Percentiles rank a stretch among this genome's conserved stretches.
phyloP scores from a whole-genome alignment of 176 grass and related monocot genomes.

The Zea mays region DNA sequence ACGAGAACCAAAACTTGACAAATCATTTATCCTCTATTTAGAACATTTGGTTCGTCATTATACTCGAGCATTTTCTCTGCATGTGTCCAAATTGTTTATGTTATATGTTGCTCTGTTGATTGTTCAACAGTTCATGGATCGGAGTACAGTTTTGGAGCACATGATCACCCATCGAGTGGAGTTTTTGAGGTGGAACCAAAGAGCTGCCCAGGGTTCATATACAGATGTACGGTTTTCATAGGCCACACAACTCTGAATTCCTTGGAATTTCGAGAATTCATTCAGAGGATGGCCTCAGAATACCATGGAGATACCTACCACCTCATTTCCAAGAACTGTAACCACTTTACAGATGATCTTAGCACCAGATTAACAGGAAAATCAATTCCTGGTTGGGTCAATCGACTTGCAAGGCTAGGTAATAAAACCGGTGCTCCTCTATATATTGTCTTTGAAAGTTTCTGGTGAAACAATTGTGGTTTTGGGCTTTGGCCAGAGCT shows the following conservation, averaged over 20 bases:
- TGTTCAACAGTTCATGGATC: slow-evolving; percentile 71
- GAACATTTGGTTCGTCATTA: slow-evolving; percentile 19
- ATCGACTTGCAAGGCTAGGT: slow-evolving; percentile 92
- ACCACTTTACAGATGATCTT: slow-evolving; percentile 95
- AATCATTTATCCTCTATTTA: not conserved
- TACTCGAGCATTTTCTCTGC: slow-evolving; percentile 10
- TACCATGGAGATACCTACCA: slow-evolving; percentile 96
- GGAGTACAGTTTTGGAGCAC: slow-evolving; percentile 92
- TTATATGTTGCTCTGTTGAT: slow-evolving; percentile 18
- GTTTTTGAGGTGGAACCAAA: slow-evolving; percentile 97
- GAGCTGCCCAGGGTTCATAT: slow-evolving; percentile 79
- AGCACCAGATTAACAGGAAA: slow-evolving; percentile 69
- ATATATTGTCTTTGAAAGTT: slow-evolving; percentile 11
- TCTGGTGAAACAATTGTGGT: not conserved
- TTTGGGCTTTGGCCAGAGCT: no score
- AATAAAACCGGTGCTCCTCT: slow-evolving; percentile 28
- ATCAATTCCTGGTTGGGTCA: slow-evolving; percentile 87
- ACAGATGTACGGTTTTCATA: slow-evolving; percentile 78
- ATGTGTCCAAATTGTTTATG: slow-evolving; percentile 30
- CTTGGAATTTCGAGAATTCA: slow-evolving; percentile 70
- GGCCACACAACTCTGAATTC: slow-evolving; percentile 54
- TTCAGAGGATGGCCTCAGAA: slow-evolving; percentile 70
- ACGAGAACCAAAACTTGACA: slow-evolving; percentile 2
- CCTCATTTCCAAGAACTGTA: slow-evolving; percentile 97
- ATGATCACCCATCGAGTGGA: slow-evolving; percentile 75